Conservation (phyloP, 345 rosid species). For the Eucalyptus camaldulensis region DNA sequence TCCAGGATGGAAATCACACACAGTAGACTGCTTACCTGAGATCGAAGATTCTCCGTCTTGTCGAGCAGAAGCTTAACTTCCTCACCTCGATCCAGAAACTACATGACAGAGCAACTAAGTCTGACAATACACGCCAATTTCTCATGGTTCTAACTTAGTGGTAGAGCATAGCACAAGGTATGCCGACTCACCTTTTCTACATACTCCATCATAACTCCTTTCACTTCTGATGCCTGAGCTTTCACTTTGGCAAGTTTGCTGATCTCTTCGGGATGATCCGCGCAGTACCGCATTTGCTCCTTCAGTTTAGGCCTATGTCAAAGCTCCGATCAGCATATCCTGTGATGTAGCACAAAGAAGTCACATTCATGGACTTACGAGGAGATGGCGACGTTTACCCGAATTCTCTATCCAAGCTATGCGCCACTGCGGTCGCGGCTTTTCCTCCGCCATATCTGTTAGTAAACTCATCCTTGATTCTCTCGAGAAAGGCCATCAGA, state of each 20-base stretch:
- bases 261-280: conserved; percentile 18
- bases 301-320: conserved; percentile 20
- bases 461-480: conserved; percentile 16
- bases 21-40: not conserved
- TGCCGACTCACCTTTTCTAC: conserved; percentile 22
- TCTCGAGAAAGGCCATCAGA: conserved; percentile 25
- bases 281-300: conserved; percentile 27
- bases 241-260: conserved; percentile 43
- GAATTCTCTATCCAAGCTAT: conserved; percentile 14
- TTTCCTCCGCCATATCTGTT: conserved; percentile 21
- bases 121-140: accelerated
- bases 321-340: not conserved
- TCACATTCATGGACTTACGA: not conserved
- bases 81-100: conserved; percentile 32
- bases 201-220: conserved; percentile 43
- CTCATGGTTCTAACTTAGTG: not conserved
- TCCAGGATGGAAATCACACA: not conserved
- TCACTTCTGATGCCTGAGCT: conserved; percentile 47
- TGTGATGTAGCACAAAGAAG: not conserved
- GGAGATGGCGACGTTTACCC: not conserved
- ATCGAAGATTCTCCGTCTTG: conserved; percentile 29
- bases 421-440: conserved; percentile 15
- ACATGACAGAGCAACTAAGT: not conserved
- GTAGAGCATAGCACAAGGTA: not conserved
- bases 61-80: conserved; percentile 25